Evolutionary conservation across 192 early-diverging fungal genomes (phyloP).

Genomic region (Linnemannia hyalina): DNA sequence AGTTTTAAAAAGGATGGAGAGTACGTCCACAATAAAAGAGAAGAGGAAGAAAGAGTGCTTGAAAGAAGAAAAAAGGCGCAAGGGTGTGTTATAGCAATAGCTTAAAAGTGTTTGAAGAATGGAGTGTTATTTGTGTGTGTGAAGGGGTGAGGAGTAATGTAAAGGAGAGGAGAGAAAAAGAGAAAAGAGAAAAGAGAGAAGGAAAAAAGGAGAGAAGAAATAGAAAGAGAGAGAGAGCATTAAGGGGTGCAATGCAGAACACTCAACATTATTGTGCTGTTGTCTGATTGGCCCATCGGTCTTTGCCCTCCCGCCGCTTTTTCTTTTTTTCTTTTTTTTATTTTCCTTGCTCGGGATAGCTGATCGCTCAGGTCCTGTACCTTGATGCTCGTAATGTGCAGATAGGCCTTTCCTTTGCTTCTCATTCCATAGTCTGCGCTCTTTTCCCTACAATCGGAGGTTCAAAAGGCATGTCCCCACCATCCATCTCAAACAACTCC

Average conservation of each 20-base stretch:
- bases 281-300: slow-evolving; percentile 4
- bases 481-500: background rate
- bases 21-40: slow-evolving; percentile 48
- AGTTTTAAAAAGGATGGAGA: slow-evolving; percentile 25
- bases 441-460: background rate
- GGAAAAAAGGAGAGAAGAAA: background rate
- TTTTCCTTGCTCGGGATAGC: slow-evolving; percentile 35
- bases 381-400: background rate
- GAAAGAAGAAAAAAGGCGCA: slow-evolving; percentile 8
- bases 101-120: background rate
- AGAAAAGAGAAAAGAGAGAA: background rate
- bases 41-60: background rate
- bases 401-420: background rate
- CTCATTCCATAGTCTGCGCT: slow-evolving; percentile 4
- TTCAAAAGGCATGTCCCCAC: slow-evolving; percentile 7
- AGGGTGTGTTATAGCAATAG: background rate
- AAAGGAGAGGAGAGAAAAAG: background rate
- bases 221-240: background rate
- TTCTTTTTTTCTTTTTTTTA: slow-evolving; percentile 37
- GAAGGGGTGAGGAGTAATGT: slow-evolving; percentile 5
- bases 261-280: background rate
- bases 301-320: slow-evolving; percentile 12
- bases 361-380: background rate
- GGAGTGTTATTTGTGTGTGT: background rate
- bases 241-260: slow-evolving; percentile 3